Evolutionary conservation across 2,329 filamentous ascomycete genomes (phyloP), one percentile per base, ranked within the genome.

Genomic region (Talaromyces sp.): DNA sequence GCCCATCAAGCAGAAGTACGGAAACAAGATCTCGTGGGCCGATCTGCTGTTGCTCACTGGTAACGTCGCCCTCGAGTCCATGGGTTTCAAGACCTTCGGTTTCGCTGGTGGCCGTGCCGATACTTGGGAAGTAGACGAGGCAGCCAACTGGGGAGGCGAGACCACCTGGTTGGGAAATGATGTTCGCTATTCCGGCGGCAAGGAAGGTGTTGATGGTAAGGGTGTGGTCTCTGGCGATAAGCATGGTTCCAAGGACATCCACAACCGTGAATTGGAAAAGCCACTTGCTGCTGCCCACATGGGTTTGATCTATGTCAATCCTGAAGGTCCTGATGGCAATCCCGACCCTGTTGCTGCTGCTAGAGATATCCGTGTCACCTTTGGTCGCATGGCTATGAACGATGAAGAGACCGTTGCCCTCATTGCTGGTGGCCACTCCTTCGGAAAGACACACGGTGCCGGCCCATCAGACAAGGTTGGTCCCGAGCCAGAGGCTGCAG

Each of bases 1-100:
- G 88, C 90, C 90, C 64, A 87, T 93, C 81, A 93, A 93, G 86
- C 89, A 91, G 71, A 93, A 93, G 84, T 93, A 93, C 70, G 90
- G 90, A 76, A 87, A 87, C 83, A 91, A 90, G 82, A 90, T 93
- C 78, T 92, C 90, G 0, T 93, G 90, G 90, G 88, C 90, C 27
- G 90, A 93, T 74, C 79, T 93, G 66, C 76, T 89, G 58, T 82
- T 92, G 64, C 84, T 93, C 62, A 85, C 89, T 33, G 90, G 90
- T 69, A 92, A 92, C 75, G 89, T 92, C 16, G 89, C 90, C 56
- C 84, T 93, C 68, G 90, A 93, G 80, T 86, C 85, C 68, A 92
- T 91, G 88, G 90, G 88, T 67, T 85, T 90, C 79, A 85, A 87
- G 79, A 87, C 89, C 45, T 87, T 90, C 68, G 90, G 90, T 68